Percentiles rank a stretch among this genome's conserved stretches.
These are phyloP conservation scores for Borovskyia barvae DNA, from an alignment of 208 protist genomes.

Conservation along the genomic window DNA sequence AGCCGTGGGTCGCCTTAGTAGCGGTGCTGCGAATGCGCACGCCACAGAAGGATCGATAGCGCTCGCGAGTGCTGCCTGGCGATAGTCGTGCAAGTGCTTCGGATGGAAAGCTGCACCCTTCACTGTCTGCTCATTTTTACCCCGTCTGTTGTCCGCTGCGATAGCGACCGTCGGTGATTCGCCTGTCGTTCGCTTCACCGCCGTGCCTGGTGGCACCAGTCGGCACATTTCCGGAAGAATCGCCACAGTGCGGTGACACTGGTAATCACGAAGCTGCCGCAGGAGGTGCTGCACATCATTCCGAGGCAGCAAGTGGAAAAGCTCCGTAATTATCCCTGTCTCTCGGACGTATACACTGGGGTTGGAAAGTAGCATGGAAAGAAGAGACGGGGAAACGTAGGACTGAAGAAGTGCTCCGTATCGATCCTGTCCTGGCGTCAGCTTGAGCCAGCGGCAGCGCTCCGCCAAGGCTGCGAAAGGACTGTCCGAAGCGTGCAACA, in stretches of 20 bases:
- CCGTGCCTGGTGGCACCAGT: slow-evolving; percentile 9
- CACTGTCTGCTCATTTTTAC: neutral
- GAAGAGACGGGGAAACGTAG: slow-evolving; percentile 43
- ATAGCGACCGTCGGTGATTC: too few relatives aligned
- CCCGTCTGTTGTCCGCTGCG: neutral
- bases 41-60: slow-evolving; percentile 10
- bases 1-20: neutral
- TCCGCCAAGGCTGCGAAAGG: slow-evolving; percentile 82
- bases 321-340: slow-evolving; percentile 14
- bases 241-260: slow-evolving; percentile 1
- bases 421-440: slow-evolving; percentile 49
- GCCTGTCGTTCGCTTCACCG: too few relatives aligned
- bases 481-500: slow-evolving; percentile 64
- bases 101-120: neutral
- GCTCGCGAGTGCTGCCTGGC: slow-evolving; percentile 7
- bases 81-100: slow-evolving; percentile 12
- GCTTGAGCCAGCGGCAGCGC: slow-evolving; percentile 71
- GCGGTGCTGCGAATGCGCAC: slow-evolving; percentile 1
- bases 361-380: slow-evolving; percentile 43
- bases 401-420: slow-evolving; percentile 60
- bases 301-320: slow-evolving; percentile 12
- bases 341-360: slow-evolving; percentile 35
- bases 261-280: slow-evolving; percentile 12
- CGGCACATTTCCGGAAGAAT: slow-evolving; percentile 4
- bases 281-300: slow-evolving; percentile 14